These are phyloP conservation scores for Lactarius evosmus DNA, from an alignment of 768 basidiomycete species.

Conservation along the genomic window DNA sequence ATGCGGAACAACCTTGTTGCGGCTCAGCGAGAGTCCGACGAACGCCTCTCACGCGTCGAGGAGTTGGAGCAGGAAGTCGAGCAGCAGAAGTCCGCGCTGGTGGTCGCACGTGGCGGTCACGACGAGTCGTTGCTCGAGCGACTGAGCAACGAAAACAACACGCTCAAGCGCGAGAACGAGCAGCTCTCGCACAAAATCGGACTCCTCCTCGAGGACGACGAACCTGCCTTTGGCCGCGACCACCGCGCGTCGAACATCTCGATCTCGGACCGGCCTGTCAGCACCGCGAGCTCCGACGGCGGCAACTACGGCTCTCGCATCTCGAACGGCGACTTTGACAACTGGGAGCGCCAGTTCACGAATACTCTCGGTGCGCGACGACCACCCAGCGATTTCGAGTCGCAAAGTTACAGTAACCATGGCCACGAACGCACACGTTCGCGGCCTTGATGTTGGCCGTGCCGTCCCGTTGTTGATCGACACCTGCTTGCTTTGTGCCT, in stretches of 20 bases:
- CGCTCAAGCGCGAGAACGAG: conserved; percentile 80
- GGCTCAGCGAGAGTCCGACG: conserved; percentile 76
- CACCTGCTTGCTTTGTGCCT: conserved; percentile 30
- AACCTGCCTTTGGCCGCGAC: conserved; percentile 62
- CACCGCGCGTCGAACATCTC: conserved; percentile 57
- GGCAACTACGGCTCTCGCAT: conserved; percentile 62
- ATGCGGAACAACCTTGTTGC: conserved; percentile 66
- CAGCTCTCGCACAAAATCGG: conserved; percentile 90
- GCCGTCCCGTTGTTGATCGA: conserved; percentile 30
- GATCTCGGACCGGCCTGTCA: conserved; percentile 54
- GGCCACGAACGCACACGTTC: conserved; percentile 60
- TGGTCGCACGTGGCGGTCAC: conserved; percentile 69
- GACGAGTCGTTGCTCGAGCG: conserved; percentile 78
- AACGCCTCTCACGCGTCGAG: conserved; percentile 69
- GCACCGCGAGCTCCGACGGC: conserved; percentile 79
- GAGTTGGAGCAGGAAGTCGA: conserved; percentile 81
- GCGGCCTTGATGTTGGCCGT: conserved; percentile 40
- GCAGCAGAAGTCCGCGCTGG: conserved; percentile 66
- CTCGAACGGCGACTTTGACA: conserved; percentile 70
- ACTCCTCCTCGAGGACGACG: conserved; percentile 82
- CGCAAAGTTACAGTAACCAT: conserved; percentile 37
- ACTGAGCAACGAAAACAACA: conserved; percentile 76
- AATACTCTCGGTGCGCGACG: conserved; percentile 74
- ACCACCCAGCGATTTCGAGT: conserved; percentile 69
- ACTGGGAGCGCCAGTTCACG: conserved; percentile 82